These are phyloP conservation scores for Ophiocordyceps sinensis DNA, from an alignment of 2,329 filamentous ascomycete species.

Conservation along the genomic window DNA sequence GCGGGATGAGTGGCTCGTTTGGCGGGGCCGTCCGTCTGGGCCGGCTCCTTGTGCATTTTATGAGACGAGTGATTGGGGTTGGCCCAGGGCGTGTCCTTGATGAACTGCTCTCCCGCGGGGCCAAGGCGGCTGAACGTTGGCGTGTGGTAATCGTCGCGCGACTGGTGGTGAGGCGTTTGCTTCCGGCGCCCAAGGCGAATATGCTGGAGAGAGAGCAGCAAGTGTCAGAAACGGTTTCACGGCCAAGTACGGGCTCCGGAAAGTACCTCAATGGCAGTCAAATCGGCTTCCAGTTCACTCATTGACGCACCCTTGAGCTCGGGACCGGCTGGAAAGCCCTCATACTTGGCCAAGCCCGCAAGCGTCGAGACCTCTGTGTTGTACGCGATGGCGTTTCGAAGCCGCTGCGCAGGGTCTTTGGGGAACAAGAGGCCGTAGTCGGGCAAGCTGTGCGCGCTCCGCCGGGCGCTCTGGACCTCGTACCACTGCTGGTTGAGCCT, in stretches of 20 bases:
- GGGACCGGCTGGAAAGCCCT: slow-evolving; percentile 93
- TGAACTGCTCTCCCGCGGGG: slow-evolving; percentile 69
- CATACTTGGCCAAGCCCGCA: slow-evolving; percentile 82
- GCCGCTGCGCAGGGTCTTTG: slow-evolving; percentile 58
- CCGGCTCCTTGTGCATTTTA: slow-evolving; percentile 28
- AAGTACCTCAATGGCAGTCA: slow-evolving; percentile 71
- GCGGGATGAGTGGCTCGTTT: slow-evolving; percentile 10
- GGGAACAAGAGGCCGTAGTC: slow-evolving; percentile 76
- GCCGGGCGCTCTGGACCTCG: slow-evolving; percentile 77
- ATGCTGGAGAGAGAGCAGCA: slow-evolving; percentile 14
- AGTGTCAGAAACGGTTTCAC: slow-evolving; percentile 6
- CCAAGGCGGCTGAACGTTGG: slow-evolving; percentile 35
- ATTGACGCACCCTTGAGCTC: slow-evolving; percentile 58
- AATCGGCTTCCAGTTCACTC: slow-evolving; percentile 69
- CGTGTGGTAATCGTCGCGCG: slow-evolving; percentile 26
- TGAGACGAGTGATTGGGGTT: slow-evolving; percentile 73
- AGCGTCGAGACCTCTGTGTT: slow-evolving; percentile 90
- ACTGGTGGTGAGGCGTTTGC: slow-evolving; percentile 16
- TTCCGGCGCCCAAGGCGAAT: slow-evolving; percentile 20
- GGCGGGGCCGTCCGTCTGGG: slow-evolving; percentile 4
- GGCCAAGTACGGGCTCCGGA: slow-evolving; percentile 1
- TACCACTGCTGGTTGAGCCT: slow-evolving; percentile 82
- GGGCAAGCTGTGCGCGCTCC: slow-evolving; percentile 64
- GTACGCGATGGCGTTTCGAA: slow-evolving; percentile 78
- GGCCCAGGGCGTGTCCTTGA: slow-evolving; percentile 84